These are phyloP conservation scores for Carex arenaria DNA, from an alignment of 202 grass and related monocot genomes.

Conservation along the genomic window DNA sequence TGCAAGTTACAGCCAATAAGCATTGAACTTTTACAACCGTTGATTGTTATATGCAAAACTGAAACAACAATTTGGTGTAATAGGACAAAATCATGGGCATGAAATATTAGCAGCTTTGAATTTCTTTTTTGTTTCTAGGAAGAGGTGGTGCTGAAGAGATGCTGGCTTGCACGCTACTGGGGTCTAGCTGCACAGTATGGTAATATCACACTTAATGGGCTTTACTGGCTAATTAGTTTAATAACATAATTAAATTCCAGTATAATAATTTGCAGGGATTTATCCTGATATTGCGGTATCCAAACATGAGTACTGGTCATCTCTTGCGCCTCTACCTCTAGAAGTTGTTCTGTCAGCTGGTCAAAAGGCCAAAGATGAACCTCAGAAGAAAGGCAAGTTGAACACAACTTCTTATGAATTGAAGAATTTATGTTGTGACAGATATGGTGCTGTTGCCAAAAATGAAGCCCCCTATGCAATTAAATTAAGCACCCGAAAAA, in stretches of 20 bases:
- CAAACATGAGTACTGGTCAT: constrained; percentile 98
- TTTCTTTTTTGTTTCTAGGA: constrained; percentile 49
- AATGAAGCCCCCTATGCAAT: not conserved
- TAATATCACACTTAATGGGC: constrained; percentile 29
- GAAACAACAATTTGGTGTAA: not conserved
- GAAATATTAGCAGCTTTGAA: constrained; percentile 4
- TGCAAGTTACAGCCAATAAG: not conserved
- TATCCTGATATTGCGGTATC: constrained; percentile 89
- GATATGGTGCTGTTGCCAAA: not conserved
- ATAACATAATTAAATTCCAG: constrained; percentile 1
- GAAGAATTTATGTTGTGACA: not conserved
- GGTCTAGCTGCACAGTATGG: constrained; percentile 89
- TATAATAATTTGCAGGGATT: constrained; percentile 61
- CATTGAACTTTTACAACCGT: not conserved
- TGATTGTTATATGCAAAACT: not conserved
- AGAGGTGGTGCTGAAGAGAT: constrained; percentile 97
- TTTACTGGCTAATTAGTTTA: not conserved
- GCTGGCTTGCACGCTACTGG: constrained; percentile 99
- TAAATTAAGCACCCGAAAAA: not conserved
- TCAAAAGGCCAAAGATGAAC: constrained; percentile 94
- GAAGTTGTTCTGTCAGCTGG: constrained; percentile 94
- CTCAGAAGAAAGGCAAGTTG: constrained; percentile 54
- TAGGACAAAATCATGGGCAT: not conserved
- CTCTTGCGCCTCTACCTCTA: constrained; percentile 92
- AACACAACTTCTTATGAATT: constrained; percentile 3